These are phyloP conservation scores for Xerocomellus chrysenteron DNA, from an alignment of 768 basidiomycete genomes.

Conservation along the genomic window DNA sequence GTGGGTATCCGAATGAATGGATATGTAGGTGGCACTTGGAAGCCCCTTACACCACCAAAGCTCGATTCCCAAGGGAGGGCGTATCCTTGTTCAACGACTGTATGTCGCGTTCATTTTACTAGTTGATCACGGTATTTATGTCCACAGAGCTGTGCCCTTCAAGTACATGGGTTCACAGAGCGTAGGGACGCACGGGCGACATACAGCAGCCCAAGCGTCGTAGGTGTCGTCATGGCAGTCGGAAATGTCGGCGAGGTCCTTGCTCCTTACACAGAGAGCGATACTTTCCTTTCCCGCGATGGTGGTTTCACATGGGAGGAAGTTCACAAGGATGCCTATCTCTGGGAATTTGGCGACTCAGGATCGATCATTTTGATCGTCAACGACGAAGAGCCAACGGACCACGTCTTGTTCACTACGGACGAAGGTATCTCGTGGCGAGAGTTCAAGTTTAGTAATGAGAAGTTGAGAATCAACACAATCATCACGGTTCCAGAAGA, in stretches of 20 bases:
- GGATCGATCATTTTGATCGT: slow-evolving; percentile 91
- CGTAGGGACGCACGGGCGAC: slow-evolving; percentile 87
- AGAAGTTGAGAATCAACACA: slow-evolving; percentile 67
- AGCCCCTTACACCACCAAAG: slow-evolving; percentile 69
- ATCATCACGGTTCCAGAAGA: slow-evolving; percentile 90
- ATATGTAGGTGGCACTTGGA: slow-evolving; percentile 78
- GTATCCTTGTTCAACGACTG: slow-evolving; percentile 72
- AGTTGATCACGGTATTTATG: not conserved
- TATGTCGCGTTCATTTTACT: slow-evolving; percentile 31
- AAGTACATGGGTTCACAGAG: slow-evolving; percentile 96
- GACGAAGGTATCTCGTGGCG: slow-evolving; percentile 88
- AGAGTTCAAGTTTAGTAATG: slow-evolving; percentile 76
- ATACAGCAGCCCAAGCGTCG: slow-evolving; percentile 88
- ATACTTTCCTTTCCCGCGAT: slow-evolving; percentile 95
- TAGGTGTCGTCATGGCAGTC: slow-evolving; percentile 93
- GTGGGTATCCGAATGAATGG: not conserved
- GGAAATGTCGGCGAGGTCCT: slow-evolving; percentile 91
- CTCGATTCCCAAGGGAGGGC: slow-evolving; percentile 69
- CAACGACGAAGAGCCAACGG: slow-evolving; percentile 93
- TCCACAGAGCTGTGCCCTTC: slow-evolving; percentile 74
- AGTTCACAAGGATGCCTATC: slow-evolving; percentile 95
- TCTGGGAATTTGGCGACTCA: slow-evolving; percentile 98
- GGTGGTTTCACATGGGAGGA: slow-evolving; percentile 99
- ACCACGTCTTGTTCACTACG: slow-evolving; percentile 84
- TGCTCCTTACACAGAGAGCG: slow-evolving; percentile 78